Percentiles rank a stretch among this genome's conserved stretches.
These are phyloP conservation scores for Saccharum spontaneum DNA, from an alignment of 176 grass and related monocot genomes.

Conservation along the genomic window DNA sequence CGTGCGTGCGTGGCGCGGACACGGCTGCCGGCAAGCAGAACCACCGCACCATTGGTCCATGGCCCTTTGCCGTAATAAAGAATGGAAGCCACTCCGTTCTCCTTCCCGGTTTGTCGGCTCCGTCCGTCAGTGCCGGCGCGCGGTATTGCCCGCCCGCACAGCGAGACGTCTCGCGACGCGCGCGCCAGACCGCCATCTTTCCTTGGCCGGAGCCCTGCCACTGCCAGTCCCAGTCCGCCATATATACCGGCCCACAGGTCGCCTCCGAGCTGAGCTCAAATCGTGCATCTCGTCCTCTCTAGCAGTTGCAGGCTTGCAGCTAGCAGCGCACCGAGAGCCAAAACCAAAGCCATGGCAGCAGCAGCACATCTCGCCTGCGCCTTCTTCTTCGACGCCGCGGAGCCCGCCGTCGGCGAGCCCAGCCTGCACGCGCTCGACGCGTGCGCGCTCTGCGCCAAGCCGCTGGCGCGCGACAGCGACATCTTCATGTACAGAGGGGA, in stretches of 20 bases:
- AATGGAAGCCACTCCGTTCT: neutral
- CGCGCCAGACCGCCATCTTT: neutral
- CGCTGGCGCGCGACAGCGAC: conserved; percentile 47
- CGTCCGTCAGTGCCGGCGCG: neutral
- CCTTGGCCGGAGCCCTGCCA: too few relatives aligned
- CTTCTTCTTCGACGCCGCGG: conserved; percentile 56
- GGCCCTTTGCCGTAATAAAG: neutral
- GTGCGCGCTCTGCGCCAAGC: conserved; percentile 62
- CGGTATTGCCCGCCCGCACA: neutral
- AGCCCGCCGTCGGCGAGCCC: neutral
- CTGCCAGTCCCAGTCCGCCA: neutral
- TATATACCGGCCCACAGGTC: neutral
- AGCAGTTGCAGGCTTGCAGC: neutral
- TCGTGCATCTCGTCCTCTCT: neutral
- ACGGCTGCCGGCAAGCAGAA: neutral
- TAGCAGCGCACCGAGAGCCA: neutral
- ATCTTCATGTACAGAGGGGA: conserved; percentile 86
- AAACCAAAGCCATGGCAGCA: neutral
- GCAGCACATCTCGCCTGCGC: neutral
- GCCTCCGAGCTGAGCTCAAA: neutral
- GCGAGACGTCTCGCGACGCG: neutral
- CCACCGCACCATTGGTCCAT: neutral
- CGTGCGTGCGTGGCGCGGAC: neutral
- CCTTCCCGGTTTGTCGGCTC: neutral
- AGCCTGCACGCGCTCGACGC: conserved; percentile 41